phyloP scores from a whole-genome alignment of 176 grass and related monocot genomes.

The Otatea glauca region DNA sequence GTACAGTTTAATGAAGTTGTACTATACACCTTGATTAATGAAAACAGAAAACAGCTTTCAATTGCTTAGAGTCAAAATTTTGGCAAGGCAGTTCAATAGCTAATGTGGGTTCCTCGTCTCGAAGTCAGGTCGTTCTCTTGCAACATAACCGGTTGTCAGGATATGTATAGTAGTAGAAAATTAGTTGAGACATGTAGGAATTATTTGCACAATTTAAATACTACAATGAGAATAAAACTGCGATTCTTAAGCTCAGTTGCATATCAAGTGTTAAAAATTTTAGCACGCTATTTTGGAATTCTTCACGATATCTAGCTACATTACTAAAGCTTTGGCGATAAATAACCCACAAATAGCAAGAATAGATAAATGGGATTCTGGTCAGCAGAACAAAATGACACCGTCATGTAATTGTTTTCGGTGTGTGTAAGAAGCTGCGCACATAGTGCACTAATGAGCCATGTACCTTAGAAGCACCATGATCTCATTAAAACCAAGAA shows the following conservation, averaged over 20 bases:
- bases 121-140: neutral
- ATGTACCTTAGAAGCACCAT: conserved; percentile 62
- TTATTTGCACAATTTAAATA: conserved; percentile 20
- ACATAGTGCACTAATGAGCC: neutral
- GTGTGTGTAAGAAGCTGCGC: too few relatives aligned
- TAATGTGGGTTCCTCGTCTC: neutral
- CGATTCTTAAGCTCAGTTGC: neutral
- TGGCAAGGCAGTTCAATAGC: neutral
- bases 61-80: neutral
- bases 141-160: conserved; percentile 6
- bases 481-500: conserved; percentile 95
- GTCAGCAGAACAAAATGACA: conserved; percentile 38
- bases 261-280: conserved; percentile 40
- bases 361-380: conserved; percentile 88
- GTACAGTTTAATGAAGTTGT: too few relatives aligned
- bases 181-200: neutral
- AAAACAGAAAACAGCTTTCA: too few relatives aligned
- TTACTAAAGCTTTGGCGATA: conserved; percentile 70
- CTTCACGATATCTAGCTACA: too few relatives aligned
- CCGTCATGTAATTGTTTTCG: conserved; percentile 35
- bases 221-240: neutral
- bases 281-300: conserved; percentile 79
- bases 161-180: neutral
- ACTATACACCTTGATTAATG: too few relatives aligned
- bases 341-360: conserved; percentile 76